Conservation (phyloP, 1,284 basidiomycete species). For the Microbotryum saponariae region DNA sequence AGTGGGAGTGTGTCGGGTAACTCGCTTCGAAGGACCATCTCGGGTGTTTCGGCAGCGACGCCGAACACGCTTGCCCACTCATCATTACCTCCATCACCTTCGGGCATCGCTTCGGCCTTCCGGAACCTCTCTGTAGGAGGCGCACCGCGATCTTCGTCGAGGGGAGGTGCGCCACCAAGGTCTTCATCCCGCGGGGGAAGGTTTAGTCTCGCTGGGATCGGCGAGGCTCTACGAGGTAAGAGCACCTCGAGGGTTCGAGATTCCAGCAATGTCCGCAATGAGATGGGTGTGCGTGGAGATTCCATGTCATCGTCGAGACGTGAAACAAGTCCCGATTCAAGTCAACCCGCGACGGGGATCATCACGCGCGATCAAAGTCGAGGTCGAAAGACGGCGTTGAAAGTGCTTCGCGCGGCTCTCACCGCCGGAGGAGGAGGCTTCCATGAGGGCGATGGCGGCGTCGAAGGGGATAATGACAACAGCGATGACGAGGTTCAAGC, state of each 20-base stretch:
- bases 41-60: too few species aligned
- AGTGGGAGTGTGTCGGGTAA: neutral
- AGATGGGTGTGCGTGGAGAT: neutral
- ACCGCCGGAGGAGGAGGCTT: constrained; percentile 12
- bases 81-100: neutral
- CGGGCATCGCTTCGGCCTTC: constrained; percentile 10
- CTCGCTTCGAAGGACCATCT: neutral
- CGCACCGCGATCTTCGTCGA: constrained; percentile 9
- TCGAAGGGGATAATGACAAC: constrained; percentile 22
- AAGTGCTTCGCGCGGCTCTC: constrained; percentile 42
- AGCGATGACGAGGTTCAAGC: constrained; percentile 4
- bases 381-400: constrained; percentile 42
- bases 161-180: neutral
- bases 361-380: constrained; percentile 38
- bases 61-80: too few species aligned
- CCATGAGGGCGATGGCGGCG: constrained; percentile 15
- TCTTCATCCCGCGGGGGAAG: constrained; percentile 1
- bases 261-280: neutral
- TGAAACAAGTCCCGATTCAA: constrained; percentile 25
- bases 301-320: neutral
- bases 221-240: constrained; percentile 27
- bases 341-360: constrained; percentile 13
- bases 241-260: constrained; percentile 16
- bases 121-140: neutral
- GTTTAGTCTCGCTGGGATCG: constrained; percentile 21